These are phyloP conservation scores for Colletotrichum filicis DNA, from an alignment of 2,329 filamentous ascomycete species.

Conservation along the genomic window DNA sequence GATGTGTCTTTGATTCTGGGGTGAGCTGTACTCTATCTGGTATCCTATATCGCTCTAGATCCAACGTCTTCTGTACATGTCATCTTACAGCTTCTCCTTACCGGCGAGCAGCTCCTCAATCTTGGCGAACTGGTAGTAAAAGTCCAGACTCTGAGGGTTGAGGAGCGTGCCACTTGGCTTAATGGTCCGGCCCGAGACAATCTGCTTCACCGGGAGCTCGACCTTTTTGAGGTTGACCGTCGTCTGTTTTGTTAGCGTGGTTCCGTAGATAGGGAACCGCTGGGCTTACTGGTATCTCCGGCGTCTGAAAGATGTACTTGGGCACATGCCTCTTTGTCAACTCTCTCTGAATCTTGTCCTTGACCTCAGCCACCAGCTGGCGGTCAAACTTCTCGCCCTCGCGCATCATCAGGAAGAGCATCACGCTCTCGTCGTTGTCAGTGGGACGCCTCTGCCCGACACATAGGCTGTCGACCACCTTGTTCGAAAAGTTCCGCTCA, in stretches of 20 bases:
- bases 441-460: constrained; percentile 78
- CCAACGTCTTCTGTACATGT: background rate
- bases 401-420: constrained; percentile 67
- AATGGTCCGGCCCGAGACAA: constrained; percentile 79
- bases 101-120: constrained; percentile 68
- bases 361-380: constrained; percentile 67
- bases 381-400: constrained; percentile 66
- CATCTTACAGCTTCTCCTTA: constrained; percentile 60
- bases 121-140: constrained; percentile 82
- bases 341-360: constrained; percentile 72
- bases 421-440: constrained; percentile 64
- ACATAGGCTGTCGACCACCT: constrained; percentile 78
- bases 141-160: constrained; percentile 81
- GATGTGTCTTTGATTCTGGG: background rate
- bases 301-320: constrained; percentile 81
- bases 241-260: constrained; percentile 59
- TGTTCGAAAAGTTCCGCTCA: constrained; percentile 71
- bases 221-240: constrained; percentile 90
- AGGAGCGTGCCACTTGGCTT: constrained; percentile 81
- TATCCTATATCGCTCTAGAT: background rate
- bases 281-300: constrained; percentile 78
- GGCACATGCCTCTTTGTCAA: constrained; percentile 81
- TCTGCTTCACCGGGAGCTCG: constrained; percentile 85
- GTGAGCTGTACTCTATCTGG: background rate
- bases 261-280: background rate